A percentile compares a stretch with the other conserved stretches of the same genome.
Conservation (phyloP, 2,329 filamentous ascomycete genomes). For the Colletotrichum brevisporum region DNA sequence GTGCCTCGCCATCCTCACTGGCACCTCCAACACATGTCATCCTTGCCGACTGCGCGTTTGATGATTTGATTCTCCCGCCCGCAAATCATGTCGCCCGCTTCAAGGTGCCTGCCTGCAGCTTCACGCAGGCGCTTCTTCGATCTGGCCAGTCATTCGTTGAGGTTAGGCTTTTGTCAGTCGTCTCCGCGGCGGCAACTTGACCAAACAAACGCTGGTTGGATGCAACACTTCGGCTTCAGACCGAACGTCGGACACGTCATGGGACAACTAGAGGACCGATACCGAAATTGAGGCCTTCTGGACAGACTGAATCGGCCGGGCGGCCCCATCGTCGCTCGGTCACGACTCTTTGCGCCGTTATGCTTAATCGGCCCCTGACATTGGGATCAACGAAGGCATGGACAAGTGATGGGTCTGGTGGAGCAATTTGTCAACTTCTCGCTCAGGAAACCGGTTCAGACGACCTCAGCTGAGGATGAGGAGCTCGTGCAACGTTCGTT, state of each 20-base stretch:
- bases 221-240: background rate
- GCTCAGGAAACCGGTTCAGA: constrained; percentile 21
- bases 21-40: background rate
- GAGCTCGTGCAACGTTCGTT: constrained; percentile 11
- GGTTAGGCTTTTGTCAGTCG: background rate
- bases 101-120: constrained; percentile 25
- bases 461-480: background rate
- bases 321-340: no score
- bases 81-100: background rate
- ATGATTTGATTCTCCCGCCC: constrained; percentile 3
- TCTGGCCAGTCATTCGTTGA: background rate
- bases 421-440: constrained; percentile 14
- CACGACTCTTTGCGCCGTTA: background rate
- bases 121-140: background rate
- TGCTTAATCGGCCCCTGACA: constrained; percentile 7
- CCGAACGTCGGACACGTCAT: constrained; percentile 2
- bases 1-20: background rate
- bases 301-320: constrained; percentile 11
- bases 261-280: background rate
- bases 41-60: constrained; percentile 4
- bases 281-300: constrained; percentile 4
- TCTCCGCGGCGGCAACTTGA: background rate
- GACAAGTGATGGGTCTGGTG: background rate
- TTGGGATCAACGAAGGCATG: background rate
- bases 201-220: background rate